These are phyloP conservation scores for Martensiomyces pterosporus DNA, from an alignment of 192 early-diverging fungal species.

Conservation along the genomic window DNA sequence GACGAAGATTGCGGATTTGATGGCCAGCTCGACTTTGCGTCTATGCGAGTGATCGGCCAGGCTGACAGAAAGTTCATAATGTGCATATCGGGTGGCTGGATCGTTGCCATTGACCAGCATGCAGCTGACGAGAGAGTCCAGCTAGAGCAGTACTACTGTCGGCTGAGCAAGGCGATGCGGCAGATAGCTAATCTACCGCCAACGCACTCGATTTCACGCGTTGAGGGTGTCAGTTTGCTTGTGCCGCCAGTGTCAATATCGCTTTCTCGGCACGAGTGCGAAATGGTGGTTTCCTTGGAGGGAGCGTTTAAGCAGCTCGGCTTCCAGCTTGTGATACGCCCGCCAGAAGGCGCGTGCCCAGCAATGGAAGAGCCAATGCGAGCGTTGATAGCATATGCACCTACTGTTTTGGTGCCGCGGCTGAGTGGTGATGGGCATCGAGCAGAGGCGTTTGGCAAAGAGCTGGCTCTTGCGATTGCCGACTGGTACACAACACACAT, in stretches of 20 bases:
- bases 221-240: slow-evolving; percentile 31
- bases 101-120: slow-evolving; percentile 49
- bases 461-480: slow-evolving; percentile 18
- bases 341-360: background rate
- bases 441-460: slow-evolving; percentile 13
- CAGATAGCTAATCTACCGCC: slow-evolving; percentile 2
- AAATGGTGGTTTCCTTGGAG: background rate
- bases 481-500: slow-evolving; percentile 5
- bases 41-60: slow-evolving; percentile 34
- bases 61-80: slow-evolving; percentile 43
- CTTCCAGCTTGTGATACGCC: slow-evolving; percentile 6
- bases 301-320: slow-evolving; percentile 21
- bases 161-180: slow-evolving; percentile 8
- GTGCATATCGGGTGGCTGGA: slow-evolving; percentile 19
- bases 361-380: background rate
- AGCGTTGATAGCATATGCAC: slow-evolving; percentile 14
- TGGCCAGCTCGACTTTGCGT: slow-evolving; percentile 1
- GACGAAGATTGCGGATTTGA: too few species aligned
- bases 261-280: slow-evolving; percentile 17
- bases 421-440: slow-evolving; percentile 6
- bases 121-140: slow-evolving; percentile 49
- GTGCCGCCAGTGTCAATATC: slow-evolving; percentile 18
- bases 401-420: slow-evolving; percentile 30
- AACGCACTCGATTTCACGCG: slow-evolving; percentile 6
- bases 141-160: slow-evolving; percentile 23